These are phyloP conservation scores for Suhomyces chickasaworum DNA, from an alignment of 1,139 yeast genomes.

Conservation along the genomic window DNA sequence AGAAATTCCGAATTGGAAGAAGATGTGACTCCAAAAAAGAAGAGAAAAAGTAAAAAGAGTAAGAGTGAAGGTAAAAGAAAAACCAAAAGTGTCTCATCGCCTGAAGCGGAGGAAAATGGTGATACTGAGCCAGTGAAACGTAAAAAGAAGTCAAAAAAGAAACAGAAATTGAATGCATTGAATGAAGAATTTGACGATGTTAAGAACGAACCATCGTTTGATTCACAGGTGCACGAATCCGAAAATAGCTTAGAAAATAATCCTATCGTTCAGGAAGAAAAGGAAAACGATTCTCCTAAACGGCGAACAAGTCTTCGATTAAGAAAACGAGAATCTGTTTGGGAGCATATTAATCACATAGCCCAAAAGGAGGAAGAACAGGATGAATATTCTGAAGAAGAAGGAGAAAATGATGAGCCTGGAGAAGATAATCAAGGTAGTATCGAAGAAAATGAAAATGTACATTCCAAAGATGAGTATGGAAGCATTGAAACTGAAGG, in stretches of 20 bases:
- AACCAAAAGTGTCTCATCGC: background rate
- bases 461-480: background rate
- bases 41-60: background rate
- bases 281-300: background rate
- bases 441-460: background rate
- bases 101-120: background rate
- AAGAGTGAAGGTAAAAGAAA: conserved; percentile 1
- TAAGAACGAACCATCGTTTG: background rate
- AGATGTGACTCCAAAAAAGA: background rate
- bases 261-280: background rate
- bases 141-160: background rate
- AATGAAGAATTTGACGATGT: background rate
- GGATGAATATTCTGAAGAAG: background rate
- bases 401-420: background rate
- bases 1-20: background rate
- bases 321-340: background rate
- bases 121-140: background rate
- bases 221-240: background rate
- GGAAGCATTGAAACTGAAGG: background rate
- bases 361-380: background rate
- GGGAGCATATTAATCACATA: background rate
- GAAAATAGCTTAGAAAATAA: too few relatives aligned
- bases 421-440: background rate
- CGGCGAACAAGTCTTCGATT: background rate
- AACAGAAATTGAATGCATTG: background rate